Base-by-base conservation (phyloP, 1,284 basidiomycete genomes). In the Papiliotrema fonsecae region DNA sequence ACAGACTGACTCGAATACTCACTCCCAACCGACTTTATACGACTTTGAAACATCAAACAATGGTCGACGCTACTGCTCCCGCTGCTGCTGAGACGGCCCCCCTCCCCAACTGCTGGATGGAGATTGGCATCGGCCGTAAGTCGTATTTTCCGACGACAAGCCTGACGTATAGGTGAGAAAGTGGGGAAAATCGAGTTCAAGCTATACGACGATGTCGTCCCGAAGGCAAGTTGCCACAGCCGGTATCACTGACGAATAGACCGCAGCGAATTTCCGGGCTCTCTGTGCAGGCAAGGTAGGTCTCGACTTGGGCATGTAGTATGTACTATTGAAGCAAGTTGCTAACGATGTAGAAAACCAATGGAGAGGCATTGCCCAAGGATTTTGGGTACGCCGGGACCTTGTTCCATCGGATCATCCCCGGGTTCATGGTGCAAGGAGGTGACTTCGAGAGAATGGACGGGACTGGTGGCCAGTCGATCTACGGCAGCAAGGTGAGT, bases 341-440 rank as follows among this genome's bases (percentile, higher is more conserved):
- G 19, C n/a, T 42, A 43, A 44, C 36, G 38, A n/a, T 7, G 28
- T 39, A 64, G 60, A 64, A 60, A 55, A 46, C 51, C 10, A 52
- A 65, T 32, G 61, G 61, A 2, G 49, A 51, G 6, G 45, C 50
- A 37, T 50, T 66, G 11, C 62, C 62, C 22, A 58, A 60, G 53
- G 84, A 81, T 9, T 81, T 79, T 57, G 81, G 82, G 9, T 85
- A 84, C 78, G 78, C 83, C 73, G 82, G 81, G 46, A 81, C 79
- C 42, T 75, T 74, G 49, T 85, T 84, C 78, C 82, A 82, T 71
- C 78, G 82, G 55, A 77, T 83, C 52, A 84, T 85, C 70, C 79
- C 79, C 64, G 76, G 79, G 62, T 83, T 83, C 72, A 83, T 84
- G 80, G 45, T 59, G 43, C 81, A 82, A 71, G 80, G 81, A 57